Base-by-base conservation (phyloP, 768 basidiomycete species). In the Phallus indusiatus region DNA sequence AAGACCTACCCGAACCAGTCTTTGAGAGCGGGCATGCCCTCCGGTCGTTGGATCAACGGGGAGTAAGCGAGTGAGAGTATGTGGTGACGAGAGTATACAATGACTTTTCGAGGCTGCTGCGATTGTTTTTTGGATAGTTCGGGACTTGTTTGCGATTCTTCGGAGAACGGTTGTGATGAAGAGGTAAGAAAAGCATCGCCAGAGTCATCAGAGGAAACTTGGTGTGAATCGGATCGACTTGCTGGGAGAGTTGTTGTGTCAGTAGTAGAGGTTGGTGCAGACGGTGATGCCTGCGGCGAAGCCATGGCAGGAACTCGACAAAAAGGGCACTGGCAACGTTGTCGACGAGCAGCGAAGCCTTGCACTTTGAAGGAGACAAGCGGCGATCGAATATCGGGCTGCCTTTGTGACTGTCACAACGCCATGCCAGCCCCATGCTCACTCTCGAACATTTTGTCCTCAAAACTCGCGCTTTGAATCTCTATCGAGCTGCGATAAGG, bases 1-100 rank as follows among this genome's bases (percentile, higher is more conserved):
- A 61, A n/a, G 42, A 75, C 82, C 60, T 69, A 93, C 90, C 90
- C 90, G 72, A 92, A 93, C 90, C 90, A 93, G 50, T 86, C 82
- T 73, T 85, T 90, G 54, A 93, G 73, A 50, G 81, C 76, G 53
- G 90, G 90, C 91, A 93, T 91, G 63, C 81, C 81, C 54, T 74
- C 68, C 6, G 91, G 90, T 22, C 77, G 74, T 61, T 79, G 75
- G 22, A 93, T 86, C 46, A 92, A 73, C 21, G 88, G 85, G n/a
- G 90, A 92, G 62, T 79, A 81, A 63, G 81, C 78, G 20, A 93
- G 79, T 56, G 72, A 70, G 55, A 93, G 81, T 42, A 91, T 72
- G 62, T 90, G 83, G 52, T 76, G 67, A 53, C 88, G 83, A 67
- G 84, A 78, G 73, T 93, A 93, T 62, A 83, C 79, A 64, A 79